Evolutionary conservation across 371 early-diverging fungal genomes (phyloP).

Genomic region (Mucor indicus): DNA sequence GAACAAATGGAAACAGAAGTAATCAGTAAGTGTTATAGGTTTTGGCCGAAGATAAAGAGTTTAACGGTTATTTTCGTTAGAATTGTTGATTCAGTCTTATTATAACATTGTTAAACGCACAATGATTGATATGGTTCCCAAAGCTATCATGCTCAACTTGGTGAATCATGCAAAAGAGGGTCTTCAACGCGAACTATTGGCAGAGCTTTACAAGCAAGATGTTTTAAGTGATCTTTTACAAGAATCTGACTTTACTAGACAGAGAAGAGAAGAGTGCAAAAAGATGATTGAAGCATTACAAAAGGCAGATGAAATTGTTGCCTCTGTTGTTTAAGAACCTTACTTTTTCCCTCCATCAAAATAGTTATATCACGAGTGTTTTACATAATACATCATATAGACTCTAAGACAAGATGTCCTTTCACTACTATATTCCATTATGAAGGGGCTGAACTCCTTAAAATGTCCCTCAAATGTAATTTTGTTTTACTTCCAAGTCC

Average conservation of each 20-base stretch:
- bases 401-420: no score
- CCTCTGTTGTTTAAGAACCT: no score
- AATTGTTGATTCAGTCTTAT: slow-evolving; percentile 94
- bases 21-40: slow-evolving; percentile 66
- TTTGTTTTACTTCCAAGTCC: no score
- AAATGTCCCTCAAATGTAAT: no score
- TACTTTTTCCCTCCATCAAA: no score
- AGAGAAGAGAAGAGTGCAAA: slow-evolving; percentile 92
- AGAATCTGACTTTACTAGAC: slow-evolving; percentile 89
- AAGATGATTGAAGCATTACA: slow-evolving; percentile 96
- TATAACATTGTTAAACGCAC: slow-evolving; percentile 98
- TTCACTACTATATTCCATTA: no score
- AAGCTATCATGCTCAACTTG: slow-evolving; percentile 97
- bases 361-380: no score
- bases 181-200: slow-evolving; percentile 92
- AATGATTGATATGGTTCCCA: slow-evolving; percentile 97
- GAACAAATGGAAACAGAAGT: slow-evolving; percentile 97
- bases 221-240: slow-evolving; percentile 88
- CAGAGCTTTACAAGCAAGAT: slow-evolving; percentile 94
- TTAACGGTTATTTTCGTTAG: slow-evolving; percentile 21
- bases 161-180: slow-evolving; percentile 88
- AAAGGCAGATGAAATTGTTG: slow-evolving; percentile 92
- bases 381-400: no score
- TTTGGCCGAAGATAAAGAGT: neutral
- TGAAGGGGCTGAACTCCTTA: no score